Conservation (phyloP, 2,329 filamentous ascomycete species). For the Aspergillus persii region DNA sequence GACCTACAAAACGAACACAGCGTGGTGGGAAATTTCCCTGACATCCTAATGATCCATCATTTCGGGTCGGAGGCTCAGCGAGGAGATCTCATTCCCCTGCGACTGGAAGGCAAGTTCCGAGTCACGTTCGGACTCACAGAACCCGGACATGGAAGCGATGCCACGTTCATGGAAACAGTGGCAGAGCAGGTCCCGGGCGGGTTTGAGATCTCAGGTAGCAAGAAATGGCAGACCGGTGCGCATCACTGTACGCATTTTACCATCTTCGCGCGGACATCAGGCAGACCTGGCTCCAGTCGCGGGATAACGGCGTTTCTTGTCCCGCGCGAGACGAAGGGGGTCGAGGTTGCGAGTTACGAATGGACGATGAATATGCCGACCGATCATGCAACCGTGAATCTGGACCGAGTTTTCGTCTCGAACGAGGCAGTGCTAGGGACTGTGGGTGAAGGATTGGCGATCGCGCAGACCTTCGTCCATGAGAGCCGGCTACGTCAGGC, state of each 20-base stretch:
- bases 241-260: conserved; percentile 62
- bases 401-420: conserved; percentile 59
- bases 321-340: conserved; percentile 51
- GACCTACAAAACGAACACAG: conserved; percentile 64
- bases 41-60: conserved; percentile 61
- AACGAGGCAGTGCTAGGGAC: conserved; percentile 52
- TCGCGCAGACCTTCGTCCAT: conserved; percentile 65
- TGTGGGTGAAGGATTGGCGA: conserved; percentile 54
- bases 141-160: conserved; percentile 61
- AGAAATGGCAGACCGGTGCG: conserved; percentile 66
- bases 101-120: conserved; percentile 53
- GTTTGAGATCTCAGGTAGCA: conserved; percentile 54
- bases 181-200: conserved; percentile 47
- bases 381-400: conserved; percentile 60
- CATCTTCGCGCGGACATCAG: conserved; percentile 59
- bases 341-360: conserved; percentile 58
- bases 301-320: conserved; percentile 64
- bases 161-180: conserved; percentile 60
- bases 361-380: conserved; percentile 68
- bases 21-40: conserved; percentile 62
- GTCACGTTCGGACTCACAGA: conserved; percentile 64
- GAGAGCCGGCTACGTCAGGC: conserved; percentile 66
- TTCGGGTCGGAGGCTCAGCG: conserved; percentile 58
- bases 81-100: conserved; percentile 51
- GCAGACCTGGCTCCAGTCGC: conserved; percentile 50